Evolutionary conservation across 2,329 filamentous ascomycete genomes (phyloP).

Genomic region (Nothophaeocryptopus gaeumannii): DNA sequence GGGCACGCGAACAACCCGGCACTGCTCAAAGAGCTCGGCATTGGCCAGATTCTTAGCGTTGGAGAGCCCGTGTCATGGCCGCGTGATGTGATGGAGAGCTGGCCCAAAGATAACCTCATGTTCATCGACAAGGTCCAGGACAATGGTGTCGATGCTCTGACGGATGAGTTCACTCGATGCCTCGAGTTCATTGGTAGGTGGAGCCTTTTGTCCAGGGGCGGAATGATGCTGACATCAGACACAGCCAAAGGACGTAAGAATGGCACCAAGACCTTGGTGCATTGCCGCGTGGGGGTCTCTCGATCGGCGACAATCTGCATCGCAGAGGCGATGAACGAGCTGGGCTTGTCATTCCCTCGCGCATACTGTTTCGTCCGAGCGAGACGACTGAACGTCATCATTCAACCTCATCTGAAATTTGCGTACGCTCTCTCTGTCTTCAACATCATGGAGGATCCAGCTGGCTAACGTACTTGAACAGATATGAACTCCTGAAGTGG

Average conservation of each 20-base stretch:
- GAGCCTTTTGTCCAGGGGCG: background rate
- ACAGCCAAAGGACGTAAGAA: conserved; percentile 74
- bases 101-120: conserved; percentile 76
- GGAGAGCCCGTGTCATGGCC: conserved; percentile 85
- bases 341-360: conserved; percentile 78
- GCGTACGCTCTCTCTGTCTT: conserved; percentile 51
- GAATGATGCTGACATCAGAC: background rate
- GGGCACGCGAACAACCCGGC: conserved; percentile 92
- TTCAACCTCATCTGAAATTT: conserved; percentile 93
- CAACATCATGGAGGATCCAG: background rate
- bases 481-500: conserved; percentile 89
- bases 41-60: conserved; percentile 83
- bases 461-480: conserved; percentile 27
- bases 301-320: conserved; percentile 97
- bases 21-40: conserved; percentile 74
- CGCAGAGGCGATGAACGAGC: conserved; percentile 89
- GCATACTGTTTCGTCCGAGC: conserved; percentile 97
- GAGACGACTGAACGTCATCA: conserved; percentile 91
- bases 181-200: conserved; percentile 85
- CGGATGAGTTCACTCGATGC: conserved; percentile 78
- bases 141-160: conserved; percentile 92
- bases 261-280: conserved; percentile 83
- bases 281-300: conserved; percentile 94
- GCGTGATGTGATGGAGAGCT: conserved; percentile 63
- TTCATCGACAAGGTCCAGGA: conserved; percentile 86